Evolutionary conservation across 306 rosid species (phyloP).

Genomic region (Citrullus amarus): DNA sequence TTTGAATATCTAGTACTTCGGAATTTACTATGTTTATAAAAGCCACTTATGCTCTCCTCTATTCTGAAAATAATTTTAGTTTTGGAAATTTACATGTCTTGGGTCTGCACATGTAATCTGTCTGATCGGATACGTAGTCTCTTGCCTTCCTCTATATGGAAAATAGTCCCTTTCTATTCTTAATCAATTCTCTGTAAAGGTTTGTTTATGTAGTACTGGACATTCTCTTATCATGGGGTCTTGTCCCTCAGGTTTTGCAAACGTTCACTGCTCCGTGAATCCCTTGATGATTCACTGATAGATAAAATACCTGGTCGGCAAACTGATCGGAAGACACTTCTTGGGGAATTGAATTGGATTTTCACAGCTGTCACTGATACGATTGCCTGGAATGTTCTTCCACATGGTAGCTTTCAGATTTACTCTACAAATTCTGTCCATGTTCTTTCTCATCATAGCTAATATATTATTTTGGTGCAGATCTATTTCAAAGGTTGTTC

Average conservation of each 20-base stretch:
- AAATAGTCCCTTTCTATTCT: background rate
- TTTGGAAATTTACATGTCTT: background rate
- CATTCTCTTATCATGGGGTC: constrained; percentile 4
- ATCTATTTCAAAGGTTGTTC: constrained; percentile 91
- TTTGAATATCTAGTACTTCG: background rate
- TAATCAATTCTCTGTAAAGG: background rate
- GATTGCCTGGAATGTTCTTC: constrained; percentile 98
- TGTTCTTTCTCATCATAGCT: background rate
- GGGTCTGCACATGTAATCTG: background rate
- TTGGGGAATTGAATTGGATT: constrained; percentile 98
- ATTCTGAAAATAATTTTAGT: background rate
- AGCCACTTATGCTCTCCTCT: background rate
- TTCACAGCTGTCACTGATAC: constrained; percentile 98
- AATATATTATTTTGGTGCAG: constrained; percentile 34
- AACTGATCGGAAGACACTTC: constrained; percentile 86
- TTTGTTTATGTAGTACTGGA: background rate
- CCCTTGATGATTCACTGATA: constrained; percentile 70
- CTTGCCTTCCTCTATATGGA: background rate
- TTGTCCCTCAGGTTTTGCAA: constrained; percentile 66
- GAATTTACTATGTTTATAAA: background rate
- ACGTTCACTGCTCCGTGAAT: constrained; percentile 71
- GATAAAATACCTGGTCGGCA: constrained; percentile 97
- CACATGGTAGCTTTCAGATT: constrained; percentile 52
- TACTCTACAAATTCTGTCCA: background rate
- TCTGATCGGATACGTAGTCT: background rate